Evolutionary conservation across 208 protist genomes (phyloP).

Genomic region (Leishmania amazonensis): DNA sequence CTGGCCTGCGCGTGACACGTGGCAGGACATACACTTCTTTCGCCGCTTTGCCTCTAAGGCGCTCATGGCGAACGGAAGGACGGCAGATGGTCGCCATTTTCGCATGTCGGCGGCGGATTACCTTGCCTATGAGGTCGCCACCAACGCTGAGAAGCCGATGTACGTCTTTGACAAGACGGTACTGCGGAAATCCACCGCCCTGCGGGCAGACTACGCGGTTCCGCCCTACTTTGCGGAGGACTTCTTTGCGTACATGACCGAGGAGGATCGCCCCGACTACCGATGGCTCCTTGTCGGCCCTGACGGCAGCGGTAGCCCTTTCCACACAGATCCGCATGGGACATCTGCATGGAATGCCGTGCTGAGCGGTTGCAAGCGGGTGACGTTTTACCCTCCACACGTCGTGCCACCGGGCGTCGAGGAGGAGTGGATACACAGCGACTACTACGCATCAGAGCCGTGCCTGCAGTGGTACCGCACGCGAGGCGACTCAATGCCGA

Average conservation of each 20-base stretch:
- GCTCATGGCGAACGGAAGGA: slow-evolving; percentile 42
- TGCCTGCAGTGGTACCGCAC: slow-evolving; percentile 41
- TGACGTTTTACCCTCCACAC: slow-evolving; percentile 46
- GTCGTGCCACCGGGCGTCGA: slow-evolving; percentile 43
- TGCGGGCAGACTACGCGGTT: slow-evolving; percentile 32
- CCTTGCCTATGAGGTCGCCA: slow-evolving; percentile 28
- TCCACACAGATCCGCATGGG: slow-evolving; percentile 49
- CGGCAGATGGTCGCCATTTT: slow-evolving; percentile 29
- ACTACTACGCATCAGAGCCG: slow-evolving; percentile 50
- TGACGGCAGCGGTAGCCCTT: slow-evolving; percentile 39
- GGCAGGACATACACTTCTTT: slow-evolving; percentile 21
- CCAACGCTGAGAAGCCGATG: slow-evolving; percentile 45
- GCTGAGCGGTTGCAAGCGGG: slow-evolving; percentile 37
- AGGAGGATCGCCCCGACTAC: slow-evolving; percentile 49
- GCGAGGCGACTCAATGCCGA: neutral
- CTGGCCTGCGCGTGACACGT: slow-evolving; percentile 28
- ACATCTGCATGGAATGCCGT: slow-evolving; percentile 54
- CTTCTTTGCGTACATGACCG: slow-evolving; percentile 36
- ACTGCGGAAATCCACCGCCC: neutral
- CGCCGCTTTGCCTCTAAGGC: slow-evolving; percentile 4
- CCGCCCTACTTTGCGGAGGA: slow-evolving; percentile 40
- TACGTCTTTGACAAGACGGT: slow-evolving; percentile 60
- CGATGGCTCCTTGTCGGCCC: slow-evolving; percentile 45
- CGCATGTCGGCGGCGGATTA: slow-evolving; percentile 33
- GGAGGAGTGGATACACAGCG: slow-evolving; percentile 38